Conservation (phyloP, 192 early-diverging fungal species). For the Backusella tuberculispora region DNA sequence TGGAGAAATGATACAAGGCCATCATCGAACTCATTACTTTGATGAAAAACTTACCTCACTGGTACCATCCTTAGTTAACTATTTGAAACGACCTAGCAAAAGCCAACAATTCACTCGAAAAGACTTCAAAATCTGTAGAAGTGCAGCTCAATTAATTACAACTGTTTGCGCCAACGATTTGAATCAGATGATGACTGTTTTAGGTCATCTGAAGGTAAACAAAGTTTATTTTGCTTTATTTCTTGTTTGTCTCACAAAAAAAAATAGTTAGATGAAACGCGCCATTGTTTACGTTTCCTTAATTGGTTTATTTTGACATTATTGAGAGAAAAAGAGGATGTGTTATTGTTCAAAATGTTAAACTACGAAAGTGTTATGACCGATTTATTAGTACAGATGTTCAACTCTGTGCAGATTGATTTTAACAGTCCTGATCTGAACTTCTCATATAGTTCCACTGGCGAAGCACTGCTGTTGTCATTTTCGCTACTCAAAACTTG, state of each 20-base stretch:
- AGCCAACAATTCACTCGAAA: slow-evolving; percentile 43
- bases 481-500: slow-evolving; percentile 48
- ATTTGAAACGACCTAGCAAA: slow-evolving; percentile 34
- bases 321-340: slow-evolving; percentile 17
- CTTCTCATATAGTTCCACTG: slow-evolving; percentile 41
- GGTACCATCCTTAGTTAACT: slow-evolving; percentile 35
- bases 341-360: slow-evolving; percentile 32
- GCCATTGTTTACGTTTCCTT: slow-evolving; percentile 43
- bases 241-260: background rate
- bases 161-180: slow-evolving; percentile 35
- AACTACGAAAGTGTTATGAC: slow-evolving; percentile 41
- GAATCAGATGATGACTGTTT: slow-evolving; percentile 13
- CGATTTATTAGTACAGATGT: slow-evolving; percentile 40
- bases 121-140: slow-evolving; percentile 46
- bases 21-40: slow-evolving; percentile 40
- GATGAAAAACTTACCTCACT: slow-evolving; percentile 33
- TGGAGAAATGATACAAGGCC: slow-evolving; percentile 22
- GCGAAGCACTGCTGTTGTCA: slow-evolving; percentile 43
- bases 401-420: slow-evolving; percentile 40
- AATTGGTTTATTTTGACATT: slow-evolving; percentile 50
- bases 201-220: slow-evolving; percentile 30
- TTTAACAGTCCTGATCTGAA: slow-evolving; percentile 36
- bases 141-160: slow-evolving; percentile 39
- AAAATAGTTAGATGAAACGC: slow-evolving; percentile 41
- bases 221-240: background rate